Evolutionary conservation across 1,139 yeast species (phyloP).

Genomic region (Yamadazyma sp.): DNA sequence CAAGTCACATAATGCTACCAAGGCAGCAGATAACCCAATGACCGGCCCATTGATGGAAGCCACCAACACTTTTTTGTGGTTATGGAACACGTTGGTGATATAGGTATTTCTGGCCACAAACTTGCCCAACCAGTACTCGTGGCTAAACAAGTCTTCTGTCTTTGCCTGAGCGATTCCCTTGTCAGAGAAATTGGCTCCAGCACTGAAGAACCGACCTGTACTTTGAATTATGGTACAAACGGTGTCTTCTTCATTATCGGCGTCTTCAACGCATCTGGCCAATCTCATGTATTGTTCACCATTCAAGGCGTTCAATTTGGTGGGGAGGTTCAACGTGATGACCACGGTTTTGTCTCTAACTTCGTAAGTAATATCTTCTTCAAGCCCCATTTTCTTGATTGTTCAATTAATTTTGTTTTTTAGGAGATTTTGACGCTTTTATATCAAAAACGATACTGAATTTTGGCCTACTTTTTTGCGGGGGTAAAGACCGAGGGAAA

Average conservation of each 20-base stretch:
- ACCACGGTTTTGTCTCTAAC: slow-evolving; percentile 56
- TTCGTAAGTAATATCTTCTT: slow-evolving; percentile 45
- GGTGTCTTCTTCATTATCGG: slow-evolving; percentile 67
- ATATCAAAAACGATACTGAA: no score
- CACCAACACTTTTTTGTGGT: slow-evolving; percentile 71
- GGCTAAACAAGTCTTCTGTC: slow-evolving; percentile 33
- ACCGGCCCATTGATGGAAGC: slow-evolving; percentile 88
- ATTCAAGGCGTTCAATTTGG: slow-evolving; percentile 65
- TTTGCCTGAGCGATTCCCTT: slow-evolving; percentile 23
- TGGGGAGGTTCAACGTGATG: slow-evolving; percentile 68
- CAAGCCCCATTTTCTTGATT: slow-evolving; percentile 2
- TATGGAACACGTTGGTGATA: slow-evolving; percentile 66
- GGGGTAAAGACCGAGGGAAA: slow-evolving; percentile 11
- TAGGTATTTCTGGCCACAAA: slow-evolving; percentile 72
- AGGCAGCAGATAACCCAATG: slow-evolving; percentile 74
- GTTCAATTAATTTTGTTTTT: background rate
- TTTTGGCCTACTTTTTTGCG: slow-evolving; percentile 9
- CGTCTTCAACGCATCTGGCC: slow-evolving; percentile 60
- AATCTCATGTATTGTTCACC: slow-evolving; percentile 65
- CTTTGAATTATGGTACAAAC: slow-evolving; percentile 67
- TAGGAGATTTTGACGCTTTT: background rate
- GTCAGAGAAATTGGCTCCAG: slow-evolving; percentile 75
- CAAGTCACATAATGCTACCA: slow-evolving; percentile 75
- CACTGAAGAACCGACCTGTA: slow-evolving; percentile 76
- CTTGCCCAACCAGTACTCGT: slow-evolving; percentile 56